Conservation (phyloP, 164 flowering plant genomes). For the Aristolochia fimbriata region DNA sequence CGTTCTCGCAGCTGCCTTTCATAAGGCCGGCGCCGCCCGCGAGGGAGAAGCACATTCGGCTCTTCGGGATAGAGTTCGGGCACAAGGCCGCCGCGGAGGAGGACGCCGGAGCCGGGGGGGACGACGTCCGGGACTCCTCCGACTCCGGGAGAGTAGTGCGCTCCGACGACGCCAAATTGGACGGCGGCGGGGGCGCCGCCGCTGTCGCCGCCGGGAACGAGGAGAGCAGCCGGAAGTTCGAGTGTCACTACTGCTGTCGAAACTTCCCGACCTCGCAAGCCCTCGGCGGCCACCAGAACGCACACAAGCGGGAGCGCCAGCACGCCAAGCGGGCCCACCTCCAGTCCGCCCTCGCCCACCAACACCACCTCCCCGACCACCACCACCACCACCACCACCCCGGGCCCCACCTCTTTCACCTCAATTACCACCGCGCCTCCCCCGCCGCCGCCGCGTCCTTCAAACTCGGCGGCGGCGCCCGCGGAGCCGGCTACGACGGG, state of each 20-base stretch:
- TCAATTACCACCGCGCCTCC: slow-evolving; percentile 21
- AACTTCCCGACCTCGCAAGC: slow-evolving; percentile 97
- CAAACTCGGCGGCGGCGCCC: slow-evolving; percentile 1
- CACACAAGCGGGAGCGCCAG: slow-evolving; percentile 90
- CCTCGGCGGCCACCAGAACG: slow-evolving; percentile 95
- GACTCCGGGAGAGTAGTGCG: slow-evolving; percentile 10
- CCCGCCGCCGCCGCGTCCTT: not conserved
- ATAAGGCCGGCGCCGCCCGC: slow-evolving; percentile 41
- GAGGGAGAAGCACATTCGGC: slow-evolving; percentile 56
- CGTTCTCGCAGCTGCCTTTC: slow-evolving; percentile 92
- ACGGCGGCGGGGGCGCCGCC: slow-evolving; percentile 7
- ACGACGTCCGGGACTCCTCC: slow-evolving; percentile 13
- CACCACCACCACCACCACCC: slow-evolving; percentile 18
- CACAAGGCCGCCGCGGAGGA: not conserved
- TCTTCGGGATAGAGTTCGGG: slow-evolving; percentile 76
- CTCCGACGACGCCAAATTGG: not conserved
- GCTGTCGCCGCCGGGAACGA: slow-evolving; percentile 1
- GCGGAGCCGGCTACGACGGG: not conserved
- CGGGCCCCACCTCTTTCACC: slow-evolving; percentile 28
- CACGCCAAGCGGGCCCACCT: slow-evolving; percentile 81
- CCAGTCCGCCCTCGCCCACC: slow-evolving; percentile 57
- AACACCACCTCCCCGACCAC: slow-evolving; percentile 30
- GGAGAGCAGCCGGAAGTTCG: slow-evolving; percentile 37
- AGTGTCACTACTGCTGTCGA: slow-evolving; percentile 88
- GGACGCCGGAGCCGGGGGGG: slow-evolving; percentile 3